phyloP scores from a whole-genome alignment of 2,329 filamentous ascomycete genomes.

The Xylariaceae sp. region DNA sequence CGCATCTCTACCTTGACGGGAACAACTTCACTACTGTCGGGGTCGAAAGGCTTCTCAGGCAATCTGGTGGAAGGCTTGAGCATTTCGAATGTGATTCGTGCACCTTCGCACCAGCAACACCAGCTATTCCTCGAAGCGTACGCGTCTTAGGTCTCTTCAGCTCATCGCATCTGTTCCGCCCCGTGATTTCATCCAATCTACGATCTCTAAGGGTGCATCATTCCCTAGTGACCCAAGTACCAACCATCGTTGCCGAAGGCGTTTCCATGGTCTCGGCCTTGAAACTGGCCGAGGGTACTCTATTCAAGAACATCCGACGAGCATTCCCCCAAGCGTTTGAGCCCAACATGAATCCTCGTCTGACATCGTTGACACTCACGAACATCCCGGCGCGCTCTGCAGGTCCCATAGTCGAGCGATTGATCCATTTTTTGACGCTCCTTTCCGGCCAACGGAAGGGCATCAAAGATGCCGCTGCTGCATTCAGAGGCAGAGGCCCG shows the following conservation, averaged over 20 bases:
- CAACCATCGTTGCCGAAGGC: slow-evolving; percentile 36
- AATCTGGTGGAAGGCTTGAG: slow-evolving; percentile 43
- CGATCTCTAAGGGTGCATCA: slow-evolving; percentile 53
- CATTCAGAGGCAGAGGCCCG: slow-evolving; percentile 32
- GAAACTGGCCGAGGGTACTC: slow-evolving; percentile 40
- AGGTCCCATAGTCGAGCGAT: slow-evolving; percentile 43
- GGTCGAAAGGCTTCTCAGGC: slow-evolving; percentile 38
- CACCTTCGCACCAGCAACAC: slow-evolving; percentile 18
- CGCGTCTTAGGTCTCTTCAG: slow-evolving; percentile 37
- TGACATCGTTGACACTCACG: slow-evolving; percentile 50
- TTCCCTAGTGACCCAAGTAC: slow-evolving; percentile 53
- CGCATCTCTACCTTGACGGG: slow-evolving; percentile 50
- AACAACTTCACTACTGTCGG: slow-evolving; percentile 44
- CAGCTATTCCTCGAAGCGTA: slow-evolving; percentile 30
- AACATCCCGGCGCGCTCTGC: slow-evolving; percentile 49
- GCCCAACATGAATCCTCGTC: slow-evolving; percentile 54
- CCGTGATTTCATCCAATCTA: slow-evolving; percentile 49
- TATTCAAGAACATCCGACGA: slow-evolving; percentile 39
- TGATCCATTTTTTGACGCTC: slow-evolving; percentile 43
- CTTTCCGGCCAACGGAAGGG: slow-evolving; percentile 45
- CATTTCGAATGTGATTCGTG: slow-evolving; percentile 47
- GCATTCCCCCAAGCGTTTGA: slow-evolving; percentile 45
- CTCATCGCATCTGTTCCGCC: slow-evolving; percentile 44
- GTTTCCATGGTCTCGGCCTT: slow-evolving; percentile 32
- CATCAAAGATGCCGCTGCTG: slow-evolving; percentile 30